A percentile compares a stretch with the other conserved stretches of the same genome.
Evolutionary conservation across 1,284 basidiomycete species (phyloP).

Genomic region (Taiwanofungus camphoratus): DNA sequence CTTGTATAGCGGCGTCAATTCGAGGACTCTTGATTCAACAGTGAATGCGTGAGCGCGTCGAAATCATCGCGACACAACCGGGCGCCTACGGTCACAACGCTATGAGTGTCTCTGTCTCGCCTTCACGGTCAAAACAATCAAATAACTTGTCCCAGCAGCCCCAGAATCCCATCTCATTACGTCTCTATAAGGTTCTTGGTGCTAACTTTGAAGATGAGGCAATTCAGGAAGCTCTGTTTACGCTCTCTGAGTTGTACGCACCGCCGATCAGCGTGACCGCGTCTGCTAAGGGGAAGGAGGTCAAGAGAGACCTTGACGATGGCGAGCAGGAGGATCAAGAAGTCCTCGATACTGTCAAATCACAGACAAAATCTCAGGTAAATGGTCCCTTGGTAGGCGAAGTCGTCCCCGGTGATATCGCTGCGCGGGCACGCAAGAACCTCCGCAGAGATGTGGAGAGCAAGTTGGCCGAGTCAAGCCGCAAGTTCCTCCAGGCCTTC

Average conservation of each 20-base stretch:
- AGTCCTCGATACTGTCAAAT: conserved; percentile 14
- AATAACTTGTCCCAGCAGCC: conserved; percentile 19
- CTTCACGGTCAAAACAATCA: conserved; percentile 15
- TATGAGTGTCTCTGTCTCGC: conserved; percentile 21
- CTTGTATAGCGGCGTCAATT: too few relatives aligned
- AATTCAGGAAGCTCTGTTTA: conserved; percentile 76
- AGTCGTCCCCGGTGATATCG: conserved; percentile 31
- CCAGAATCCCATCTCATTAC: conserved; percentile 67
- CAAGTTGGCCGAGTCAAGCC: conserved; percentile 74
- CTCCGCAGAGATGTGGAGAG: conserved; percentile 81
- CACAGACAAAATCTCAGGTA: conserved; percentile 9
- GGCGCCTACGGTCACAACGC: conserved; percentile 7
- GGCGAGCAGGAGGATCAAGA: conserved; percentile 21
- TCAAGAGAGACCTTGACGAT: conserved; percentile 26
- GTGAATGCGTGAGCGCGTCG: too few relatives aligned
- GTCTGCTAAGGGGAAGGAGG: conserved; percentile 28
- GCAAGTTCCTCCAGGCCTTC: conserved; percentile 77
- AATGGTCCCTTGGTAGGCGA: conserved; percentile 15
- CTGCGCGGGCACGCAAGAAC: conserved; percentile 67
- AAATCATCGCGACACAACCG: too few relatives aligned
- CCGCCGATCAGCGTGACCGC: conserved; percentile 10
- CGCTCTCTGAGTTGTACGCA: conserved; percentile 74
- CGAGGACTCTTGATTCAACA: too few relatives aligned
- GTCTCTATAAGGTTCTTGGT: conserved; percentile 86
- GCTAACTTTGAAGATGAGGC: conserved; percentile 80